These are phyloP conservation scores for Plasmodium vivax DNA, from an alignment of 169 alveolate species.

Conservation along the genomic window DNA sequence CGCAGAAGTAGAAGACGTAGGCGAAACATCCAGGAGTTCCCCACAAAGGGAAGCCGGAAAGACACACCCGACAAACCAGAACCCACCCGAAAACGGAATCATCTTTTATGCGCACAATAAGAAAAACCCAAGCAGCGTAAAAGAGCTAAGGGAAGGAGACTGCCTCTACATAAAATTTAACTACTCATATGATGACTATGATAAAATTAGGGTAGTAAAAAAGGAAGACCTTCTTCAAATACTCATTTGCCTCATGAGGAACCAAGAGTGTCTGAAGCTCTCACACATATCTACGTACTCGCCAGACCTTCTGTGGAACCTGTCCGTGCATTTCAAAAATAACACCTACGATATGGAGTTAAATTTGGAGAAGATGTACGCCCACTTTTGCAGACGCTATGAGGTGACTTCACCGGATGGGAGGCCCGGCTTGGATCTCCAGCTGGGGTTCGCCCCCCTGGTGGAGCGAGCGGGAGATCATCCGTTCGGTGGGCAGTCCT, in stretches of 20 bases:
- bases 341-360: slow-evolving; percentile 15
- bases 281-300: slow-evolving; percentile 45
- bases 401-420: neutral
- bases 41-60: neutral
- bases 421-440: neutral
- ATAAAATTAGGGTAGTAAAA: slow-evolving; percentile 40
- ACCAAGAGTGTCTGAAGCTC: slow-evolving; percentile 9
- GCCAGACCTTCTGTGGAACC: slow-evolving; percentile 59
- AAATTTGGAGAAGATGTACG: slow-evolving; percentile 9
- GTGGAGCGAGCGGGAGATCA: neutral
- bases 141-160: slow-evolving; percentile 51
- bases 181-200: slow-evolving; percentile 32
- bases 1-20: neutral
- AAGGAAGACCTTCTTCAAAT: slow-evolving; percentile 20
- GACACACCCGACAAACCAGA: neutral
- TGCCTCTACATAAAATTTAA: slow-evolving; percentile 34
- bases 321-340: slow-evolving; percentile 35
- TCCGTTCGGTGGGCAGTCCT: neutral
- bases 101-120: slow-evolving; percentile 21
- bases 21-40: neutral
- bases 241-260: slow-evolving; percentile 30
- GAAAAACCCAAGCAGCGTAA: neutral
- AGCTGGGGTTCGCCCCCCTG: neutral
- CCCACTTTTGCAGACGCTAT: neutral
- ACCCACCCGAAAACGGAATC: neutral